phyloP scores from a whole-genome alignment of 805 yeast species.

The Starmerella cellae region DNA sequence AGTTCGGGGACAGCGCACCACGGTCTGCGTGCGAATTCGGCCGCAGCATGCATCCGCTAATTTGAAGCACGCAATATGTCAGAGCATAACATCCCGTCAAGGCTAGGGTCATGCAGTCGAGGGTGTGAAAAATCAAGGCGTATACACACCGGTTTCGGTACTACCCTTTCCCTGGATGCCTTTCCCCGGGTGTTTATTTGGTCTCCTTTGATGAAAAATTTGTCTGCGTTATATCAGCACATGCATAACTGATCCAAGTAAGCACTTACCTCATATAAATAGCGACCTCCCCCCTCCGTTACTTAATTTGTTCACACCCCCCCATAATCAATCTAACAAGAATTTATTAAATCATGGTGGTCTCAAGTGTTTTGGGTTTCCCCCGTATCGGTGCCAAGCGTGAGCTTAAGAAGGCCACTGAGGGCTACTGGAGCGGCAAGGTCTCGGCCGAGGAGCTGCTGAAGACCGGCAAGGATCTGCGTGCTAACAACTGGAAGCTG shows the following conservation, averaged over 20 bases:
- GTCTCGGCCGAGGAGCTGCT: conserved; percentile 72
- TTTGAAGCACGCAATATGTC: too few species aligned
- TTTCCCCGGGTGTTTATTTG: not conserved
- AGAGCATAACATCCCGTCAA: too few species aligned
- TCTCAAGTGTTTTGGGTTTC: conserved; percentile 96
- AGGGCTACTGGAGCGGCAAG: conserved; percentile 97
- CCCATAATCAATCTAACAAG: not conserved
- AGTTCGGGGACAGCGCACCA: too few species aligned
- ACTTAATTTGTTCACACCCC: not conserved
- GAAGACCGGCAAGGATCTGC: conserved; percentile 86
- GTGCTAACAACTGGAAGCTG: conserved; percentile 94
- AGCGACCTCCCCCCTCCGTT: not conserved
- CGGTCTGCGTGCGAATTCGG: too few species aligned
- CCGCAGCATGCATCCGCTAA: too few species aligned
- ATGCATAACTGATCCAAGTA: conserved; percentile 1
- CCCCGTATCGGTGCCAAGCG: conserved; percentile 99
- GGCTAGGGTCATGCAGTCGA: conserved; percentile 5
- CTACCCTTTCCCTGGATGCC: not conserved
- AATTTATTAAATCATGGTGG: conserved; percentile 51
- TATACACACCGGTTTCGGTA: not conserved
- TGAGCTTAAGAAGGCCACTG: conserved; percentile 97
- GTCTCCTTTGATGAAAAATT: conserved; percentile 14
- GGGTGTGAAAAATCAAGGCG: not conserved
- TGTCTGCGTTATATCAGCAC: conserved; percentile 17
- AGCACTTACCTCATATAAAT: conserved; percentile 6